Conservation (phyloP, 2,329 filamentous ascomycete genomes). For the Coniochaeta sp. region DNA sequence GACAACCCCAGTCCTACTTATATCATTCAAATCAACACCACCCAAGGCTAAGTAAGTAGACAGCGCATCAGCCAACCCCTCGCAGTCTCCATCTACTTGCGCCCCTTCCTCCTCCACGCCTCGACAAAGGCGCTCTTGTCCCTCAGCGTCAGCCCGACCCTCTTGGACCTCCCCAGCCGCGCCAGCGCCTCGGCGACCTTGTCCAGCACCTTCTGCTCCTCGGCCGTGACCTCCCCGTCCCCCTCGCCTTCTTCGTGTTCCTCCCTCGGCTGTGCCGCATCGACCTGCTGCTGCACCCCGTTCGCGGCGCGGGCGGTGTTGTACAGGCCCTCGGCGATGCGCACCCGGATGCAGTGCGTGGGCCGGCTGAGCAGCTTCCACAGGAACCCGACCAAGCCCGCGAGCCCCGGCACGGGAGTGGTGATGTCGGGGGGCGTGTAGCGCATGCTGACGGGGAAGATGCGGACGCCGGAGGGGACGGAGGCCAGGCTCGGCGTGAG, state of each 20-base stretch:
- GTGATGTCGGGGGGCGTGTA: slow-evolving; percentile 88
- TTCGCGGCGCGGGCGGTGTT: slow-evolving; percentile 35
- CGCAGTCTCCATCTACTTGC: too few relatives aligned
- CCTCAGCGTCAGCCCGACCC: slow-evolving; percentile 73
- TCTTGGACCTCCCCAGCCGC: slow-evolving; percentile 78
- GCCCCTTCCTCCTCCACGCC: slow-evolving; percentile 44
- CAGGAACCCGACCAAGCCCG: slow-evolving; percentile 61
- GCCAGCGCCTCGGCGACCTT: slow-evolving; percentile 78
- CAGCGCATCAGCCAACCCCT: too few relatives aligned
- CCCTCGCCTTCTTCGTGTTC: slow-evolving; percentile 16
- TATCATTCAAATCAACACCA: too few relatives aligned
- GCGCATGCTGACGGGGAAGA: slow-evolving; percentile 85
- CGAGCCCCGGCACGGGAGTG: slow-evolving; percentile 67
- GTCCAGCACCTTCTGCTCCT: slow-evolving; percentile 68
- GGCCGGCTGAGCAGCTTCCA: slow-evolving; percentile 82
- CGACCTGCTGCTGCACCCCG: slow-evolving; percentile 6
- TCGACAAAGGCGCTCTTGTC: slow-evolving; percentile 81
- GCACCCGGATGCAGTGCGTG: slow-evolving; percentile 83
- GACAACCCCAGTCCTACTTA: background rate
- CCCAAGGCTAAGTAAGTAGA: too few relatives aligned
- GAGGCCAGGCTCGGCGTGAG: slow-evolving; percentile 71
- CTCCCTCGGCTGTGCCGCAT: slow-evolving; percentile 19
- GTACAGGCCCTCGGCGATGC: slow-evolving; percentile 71
- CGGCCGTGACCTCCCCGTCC: slow-evolving; percentile 30
- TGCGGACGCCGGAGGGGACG: slow-evolving; percentile 58